phyloP scores from a whole-genome alignment of 148 eudicot genomes.

The Agrostemma githago region DNA sequence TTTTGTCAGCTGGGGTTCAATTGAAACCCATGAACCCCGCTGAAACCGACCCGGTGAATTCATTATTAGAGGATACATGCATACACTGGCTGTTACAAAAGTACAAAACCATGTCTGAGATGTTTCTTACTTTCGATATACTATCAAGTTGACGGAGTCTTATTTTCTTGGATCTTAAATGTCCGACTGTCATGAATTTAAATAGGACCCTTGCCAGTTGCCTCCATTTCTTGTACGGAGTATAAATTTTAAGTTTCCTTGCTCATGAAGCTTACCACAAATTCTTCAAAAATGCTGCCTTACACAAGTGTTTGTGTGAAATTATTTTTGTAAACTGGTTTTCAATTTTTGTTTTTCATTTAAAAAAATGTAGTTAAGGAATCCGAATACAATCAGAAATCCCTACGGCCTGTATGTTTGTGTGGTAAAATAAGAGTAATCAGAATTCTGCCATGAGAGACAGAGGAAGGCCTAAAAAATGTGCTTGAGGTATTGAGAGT shows the following conservation, averaged over 20 bases:
- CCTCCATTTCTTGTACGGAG: neutral
- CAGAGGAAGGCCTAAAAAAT: neutral
- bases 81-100: neutral
- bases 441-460: neutral
- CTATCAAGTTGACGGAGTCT: neutral
- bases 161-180: neutral
- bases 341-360: too few relatives aligned
- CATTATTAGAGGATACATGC: neutral
- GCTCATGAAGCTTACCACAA: neutral
- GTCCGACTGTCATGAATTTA: neutral
- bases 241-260: neutral
- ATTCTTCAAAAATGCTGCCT: too few relatives aligned
- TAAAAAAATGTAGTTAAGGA: too few relatives aligned
- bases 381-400: too few relatives aligned
- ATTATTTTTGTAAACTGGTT: too few relatives aligned
- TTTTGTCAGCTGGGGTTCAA: too few relatives aligned
- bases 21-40: too few relatives aligned
- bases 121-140: neutral
- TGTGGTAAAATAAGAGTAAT: neutral
- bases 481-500: too few relatives aligned
- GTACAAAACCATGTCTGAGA: neutral
- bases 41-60: too few relatives aligned
- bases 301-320: too few relatives aligned
- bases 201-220: neutral
- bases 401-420: too few relatives aligned